Percentiles rank a stretch among this genome's conserved stretches.
Conservation (phyloP, 345 rosid genomes). For the Eutrema yunnanense region DNA sequence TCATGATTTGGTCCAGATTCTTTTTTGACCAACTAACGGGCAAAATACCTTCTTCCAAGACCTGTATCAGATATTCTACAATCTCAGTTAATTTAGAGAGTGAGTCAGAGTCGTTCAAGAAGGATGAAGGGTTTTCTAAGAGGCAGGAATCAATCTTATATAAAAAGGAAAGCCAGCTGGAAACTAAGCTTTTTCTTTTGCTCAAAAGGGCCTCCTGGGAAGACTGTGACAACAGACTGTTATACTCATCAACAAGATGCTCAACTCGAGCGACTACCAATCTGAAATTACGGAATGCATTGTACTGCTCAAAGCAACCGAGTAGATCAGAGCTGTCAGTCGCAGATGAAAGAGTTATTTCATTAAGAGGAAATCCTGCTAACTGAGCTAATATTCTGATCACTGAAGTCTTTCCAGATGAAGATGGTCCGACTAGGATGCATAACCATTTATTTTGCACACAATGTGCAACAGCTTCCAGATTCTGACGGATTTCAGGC, state of each 20-base stretch:
- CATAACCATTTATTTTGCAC: slow-evolving; percentile 75
- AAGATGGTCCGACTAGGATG: slow-evolving; percentile 81
- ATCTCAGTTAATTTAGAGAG: slow-evolving; percentile 49
- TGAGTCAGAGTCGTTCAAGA: slow-evolving; percentile 32
- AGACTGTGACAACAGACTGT: slow-evolving; percentile 45
- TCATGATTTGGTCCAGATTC: slow-evolving; percentile 45
- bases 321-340: slow-evolving; percentile 93
- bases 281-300: slow-evolving; percentile 68
- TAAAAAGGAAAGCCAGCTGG: slow-evolving; percentile 61
- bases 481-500: slow-evolving; percentile 65
- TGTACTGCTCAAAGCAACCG: slow-evolving; percentile 95
- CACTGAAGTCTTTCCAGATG: slow-evolving; percentile 92
- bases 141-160: slow-evolving; percentile 38
- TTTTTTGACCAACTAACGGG: slow-evolving; percentile 47
- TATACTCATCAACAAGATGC: slow-evolving; percentile 55
- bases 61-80: slow-evolving; percentile 41
- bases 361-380: slow-evolving; percentile 70
- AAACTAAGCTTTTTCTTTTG: slow-evolving; percentile 40
- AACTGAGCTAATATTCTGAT: slow-evolving; percentile 75
- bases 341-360: slow-evolving; percentile 79
- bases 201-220: slow-evolving; percentile 37
- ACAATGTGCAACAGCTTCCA: slow-evolving; percentile 88
- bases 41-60: slow-evolving; percentile 32
- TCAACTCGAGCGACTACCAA: slow-evolving; percentile 53
- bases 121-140: slow-evolving; percentile 34